Conservation (phyloP, 805 yeast species). For the Brettanomyces naardenensis region DNA sequence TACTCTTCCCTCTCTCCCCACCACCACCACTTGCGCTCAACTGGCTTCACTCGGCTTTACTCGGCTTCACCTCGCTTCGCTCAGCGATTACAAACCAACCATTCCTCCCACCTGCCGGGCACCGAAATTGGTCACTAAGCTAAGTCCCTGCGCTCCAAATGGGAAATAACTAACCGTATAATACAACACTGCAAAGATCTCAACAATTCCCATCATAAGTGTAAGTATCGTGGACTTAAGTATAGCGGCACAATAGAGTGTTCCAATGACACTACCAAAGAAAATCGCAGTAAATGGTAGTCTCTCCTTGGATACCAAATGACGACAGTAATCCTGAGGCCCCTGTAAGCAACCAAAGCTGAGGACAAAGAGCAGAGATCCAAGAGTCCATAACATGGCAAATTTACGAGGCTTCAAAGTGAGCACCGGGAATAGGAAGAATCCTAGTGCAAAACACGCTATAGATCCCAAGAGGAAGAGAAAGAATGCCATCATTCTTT, state of each 20-base stretch:
- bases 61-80: too few relatives aligned
- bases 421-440: slow-evolving; percentile 80
- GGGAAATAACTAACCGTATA: slow-evolving; percentile 93
- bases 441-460: slow-evolving; percentile 76
- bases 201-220: slow-evolving; percentile 63
- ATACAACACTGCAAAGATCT: slow-evolving; percentile 80
- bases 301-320: slow-evolving; percentile 67
- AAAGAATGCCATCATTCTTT: slow-evolving; percentile 68
- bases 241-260: slow-evolving; percentile 70
- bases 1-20: background rate
- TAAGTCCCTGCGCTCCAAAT: slow-evolving; percentile 75
- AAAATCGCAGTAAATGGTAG: slow-evolving; percentile 75
- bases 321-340: slow-evolving; percentile 70
- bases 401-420: slow-evolving; percentile 88
- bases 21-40: background rate
- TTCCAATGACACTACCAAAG: slow-evolving; percentile 69
- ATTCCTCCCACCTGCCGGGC: slow-evolving; percentile 29
- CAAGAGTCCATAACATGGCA: slow-evolving; percentile 86
- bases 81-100: slow-evolving; percentile 28
- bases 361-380: slow-evolving; percentile 75
- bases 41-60: too few relatives aligned
- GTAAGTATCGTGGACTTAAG: slow-evolving; percentile 70
- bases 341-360: slow-evolving; percentile 93
- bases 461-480: slow-evolving; percentile 69
- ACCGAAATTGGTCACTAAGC: slow-evolving; percentile 39